phyloP scores from a whole-genome alignment of 345 rosid species.

The Reutealis trisperma region DNA sequence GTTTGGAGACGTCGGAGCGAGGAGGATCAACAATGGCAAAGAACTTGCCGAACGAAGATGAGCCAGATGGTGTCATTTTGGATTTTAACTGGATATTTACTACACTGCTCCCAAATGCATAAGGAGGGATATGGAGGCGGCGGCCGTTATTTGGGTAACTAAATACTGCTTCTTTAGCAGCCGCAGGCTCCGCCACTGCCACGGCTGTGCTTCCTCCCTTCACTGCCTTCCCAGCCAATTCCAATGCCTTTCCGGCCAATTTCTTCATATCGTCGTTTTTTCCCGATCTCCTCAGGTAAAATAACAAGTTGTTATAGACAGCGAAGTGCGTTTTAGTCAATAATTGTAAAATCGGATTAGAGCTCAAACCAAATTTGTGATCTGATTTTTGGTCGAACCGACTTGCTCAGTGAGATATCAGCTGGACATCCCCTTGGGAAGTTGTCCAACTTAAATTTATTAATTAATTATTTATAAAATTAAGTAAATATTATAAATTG shows the following conservation, averaged over 20 bases:
- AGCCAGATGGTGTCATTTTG: background rate
- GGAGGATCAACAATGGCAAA: constrained; percentile 8
- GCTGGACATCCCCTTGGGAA: too few relatives aligned
- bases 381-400: too few relatives aligned
- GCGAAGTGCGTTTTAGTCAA: too few relatives aligned
- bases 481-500: too few relatives aligned
- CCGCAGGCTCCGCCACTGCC: background rate
- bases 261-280: background rate
- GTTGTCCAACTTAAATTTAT: too few relatives aligned
- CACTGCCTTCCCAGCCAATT: background rate
- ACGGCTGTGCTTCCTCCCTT: background rate
- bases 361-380: too few relatives aligned
- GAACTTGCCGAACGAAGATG: constrained; percentile 5
- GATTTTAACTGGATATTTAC: constrained; percentile 2
- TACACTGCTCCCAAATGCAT: background rate
- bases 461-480: too few relatives aligned
- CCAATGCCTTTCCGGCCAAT: background rate
- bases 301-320: too few relatives aligned
- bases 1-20: background rate
- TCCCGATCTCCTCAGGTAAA: too few relatives aligned
- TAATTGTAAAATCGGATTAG: too few relatives aligned
- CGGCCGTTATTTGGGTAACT: background rate
- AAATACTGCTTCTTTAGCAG: background rate
- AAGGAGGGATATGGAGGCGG: background rate
- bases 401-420: too few relatives aligned